phyloP scores from a whole-genome alignment of 2,329 filamentous ascomycete species.

The Paracoccidioides lutzii region DNA sequence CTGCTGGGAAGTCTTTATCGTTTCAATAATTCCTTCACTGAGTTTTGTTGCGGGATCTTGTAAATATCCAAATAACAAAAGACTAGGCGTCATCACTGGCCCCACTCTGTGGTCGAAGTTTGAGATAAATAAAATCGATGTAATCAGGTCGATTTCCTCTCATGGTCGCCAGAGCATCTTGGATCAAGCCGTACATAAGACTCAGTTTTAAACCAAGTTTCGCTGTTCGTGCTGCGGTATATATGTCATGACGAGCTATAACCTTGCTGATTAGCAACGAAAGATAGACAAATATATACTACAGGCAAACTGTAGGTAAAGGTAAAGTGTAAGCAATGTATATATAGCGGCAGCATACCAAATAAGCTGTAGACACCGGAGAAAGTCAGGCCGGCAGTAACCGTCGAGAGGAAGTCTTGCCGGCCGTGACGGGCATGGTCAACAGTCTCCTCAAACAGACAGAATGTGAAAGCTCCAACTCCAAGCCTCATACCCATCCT shows the following conservation, averaged over 20 bases:
- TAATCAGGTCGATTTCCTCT: constrained; percentile 64
- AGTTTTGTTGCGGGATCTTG: not conserved
- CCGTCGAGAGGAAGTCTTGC: constrained; percentile 67
- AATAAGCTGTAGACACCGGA: constrained; percentile 77
- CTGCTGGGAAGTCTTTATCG: not conserved
- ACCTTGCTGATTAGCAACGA: constrained; percentile 7
- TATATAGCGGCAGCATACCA: constrained; percentile 44
- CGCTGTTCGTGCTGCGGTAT: constrained; percentile 63
- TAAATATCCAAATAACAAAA: not conserved
- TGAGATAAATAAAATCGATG: constrained; percentile 27
- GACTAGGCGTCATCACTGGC: not conserved
- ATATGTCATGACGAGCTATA: constrained; percentile 64
- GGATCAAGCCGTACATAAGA: constrained; percentile 63
- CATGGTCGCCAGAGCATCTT: constrained; percentile 58
- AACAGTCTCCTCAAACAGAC: constrained; percentile 72
- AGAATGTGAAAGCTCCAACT: constrained; percentile 62
- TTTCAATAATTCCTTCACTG: not conserved
- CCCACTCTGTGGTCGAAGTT: not conserved
- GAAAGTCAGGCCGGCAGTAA: constrained; percentile 69
- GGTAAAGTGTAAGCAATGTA: not conserved
- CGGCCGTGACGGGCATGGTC: constrained; percentile 49
- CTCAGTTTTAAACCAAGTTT: constrained; percentile 69
- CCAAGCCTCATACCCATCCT: constrained; percentile 59
- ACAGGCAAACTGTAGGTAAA: not conserved
- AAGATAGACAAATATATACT: not conserved